These are phyloP conservation scores for Aspergillus sp. DNA, from an alignment of 2,329 filamentous ascomycete genomes.

Conservation along the genomic window DNA sequence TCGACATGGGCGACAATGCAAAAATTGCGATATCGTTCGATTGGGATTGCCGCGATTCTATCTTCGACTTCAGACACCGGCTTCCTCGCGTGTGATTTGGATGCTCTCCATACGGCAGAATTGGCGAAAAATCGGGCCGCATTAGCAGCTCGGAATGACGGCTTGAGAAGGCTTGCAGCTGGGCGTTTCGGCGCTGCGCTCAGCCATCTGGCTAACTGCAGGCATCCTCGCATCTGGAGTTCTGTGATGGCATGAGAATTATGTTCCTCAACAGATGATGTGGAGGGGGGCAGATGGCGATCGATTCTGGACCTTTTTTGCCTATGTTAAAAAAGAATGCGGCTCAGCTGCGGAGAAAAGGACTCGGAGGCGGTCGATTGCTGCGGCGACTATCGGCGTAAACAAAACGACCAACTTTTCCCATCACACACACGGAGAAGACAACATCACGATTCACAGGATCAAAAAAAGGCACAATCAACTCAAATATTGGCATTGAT, in stretches of 20 bases:
- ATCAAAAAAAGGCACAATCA: not conserved
- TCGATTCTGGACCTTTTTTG: no score
- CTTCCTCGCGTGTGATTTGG: constrained; percentile 17
- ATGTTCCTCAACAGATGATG: no score
- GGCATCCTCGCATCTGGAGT: constrained; percentile 44
- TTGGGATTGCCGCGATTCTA: constrained; percentile 48
- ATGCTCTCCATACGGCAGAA: constrained; percentile 18
- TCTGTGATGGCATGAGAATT: constrained; percentile 28
- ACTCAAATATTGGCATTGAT: not conserved
- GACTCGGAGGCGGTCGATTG: constrained; percentile 26
- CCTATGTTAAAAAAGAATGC: constrained; percentile 9
- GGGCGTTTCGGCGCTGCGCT: constrained; percentile 33
- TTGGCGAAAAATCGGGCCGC: constrained; percentile 26
- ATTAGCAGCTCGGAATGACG: constrained; percentile 19
- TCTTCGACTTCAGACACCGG: constrained; percentile 51
- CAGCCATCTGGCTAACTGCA: constrained; percentile 44
- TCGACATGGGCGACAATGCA: constrained; percentile 99
- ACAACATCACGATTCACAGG: not conserved
- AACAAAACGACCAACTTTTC: constrained; percentile 25
- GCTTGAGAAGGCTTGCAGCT: constrained; percentile 24
- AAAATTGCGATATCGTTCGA: constrained; percentile 72
- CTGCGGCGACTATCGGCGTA: constrained; percentile 33
- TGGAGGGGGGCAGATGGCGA: no score
- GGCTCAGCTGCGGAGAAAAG: constrained; percentile 28
- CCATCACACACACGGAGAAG: not conserved